Conservation (phyloP, 495 filamentous ascomycete genomes). For the Pyrenopolyporus hunteri region DNA sequence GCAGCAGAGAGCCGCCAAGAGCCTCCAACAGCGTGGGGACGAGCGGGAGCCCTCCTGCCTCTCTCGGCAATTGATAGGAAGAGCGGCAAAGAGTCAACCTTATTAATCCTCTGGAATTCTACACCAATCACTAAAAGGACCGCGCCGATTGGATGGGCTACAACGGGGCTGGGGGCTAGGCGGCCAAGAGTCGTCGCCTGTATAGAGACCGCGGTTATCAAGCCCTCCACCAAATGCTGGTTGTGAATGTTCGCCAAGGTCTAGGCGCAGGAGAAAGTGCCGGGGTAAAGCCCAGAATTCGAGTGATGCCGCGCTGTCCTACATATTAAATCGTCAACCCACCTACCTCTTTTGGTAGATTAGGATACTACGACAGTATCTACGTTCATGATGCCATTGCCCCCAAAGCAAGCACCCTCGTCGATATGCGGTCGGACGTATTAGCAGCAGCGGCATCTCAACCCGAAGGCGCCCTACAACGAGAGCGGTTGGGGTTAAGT, state of each 20-base stretch:
- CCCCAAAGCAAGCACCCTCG: slow-evolving; percentile 22
- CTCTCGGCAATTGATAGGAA: slow-evolving; percentile 39
- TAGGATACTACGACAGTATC: slow-evolving; percentile 40
- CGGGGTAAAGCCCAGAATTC: slow-evolving; percentile 29
- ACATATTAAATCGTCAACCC: slow-evolving; percentile 31
- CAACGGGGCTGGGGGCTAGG: slow-evolving; percentile 11
- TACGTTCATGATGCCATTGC: slow-evolving; percentile 38
- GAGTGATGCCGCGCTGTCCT: slow-evolving; percentile 26
- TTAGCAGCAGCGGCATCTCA: slow-evolving; percentile 22
- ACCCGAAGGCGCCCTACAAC: slow-evolving; percentile 29
- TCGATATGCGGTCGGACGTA: slow-evolving; percentile 25
- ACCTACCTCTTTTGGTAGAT: slow-evolving; percentile 39
- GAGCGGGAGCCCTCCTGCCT: slow-evolving; percentile 29
- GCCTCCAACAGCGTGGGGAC: slow-evolving; percentile 34
- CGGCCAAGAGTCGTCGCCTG: slow-evolving; percentile 18
- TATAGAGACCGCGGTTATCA: slow-evolving; percentile 13
- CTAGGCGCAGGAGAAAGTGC: slow-evolving; percentile 32
- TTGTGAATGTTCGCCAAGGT: slow-evolving; percentile 25
- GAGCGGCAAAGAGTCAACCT: slow-evolving; percentile 19
- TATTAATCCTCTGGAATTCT: slow-evolving; percentile 26
- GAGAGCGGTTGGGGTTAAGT: background rate
- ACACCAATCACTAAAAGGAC: slow-evolving; percentile 9
- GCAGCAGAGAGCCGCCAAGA: slow-evolving; percentile 32
- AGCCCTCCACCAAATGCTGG: slow-evolving; percentile 27
- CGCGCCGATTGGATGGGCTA: slow-evolving; percentile 13